phyloP scores from a whole-genome alignment of 805 yeast species.

The Starmerella ratchasimensis region DNA sequence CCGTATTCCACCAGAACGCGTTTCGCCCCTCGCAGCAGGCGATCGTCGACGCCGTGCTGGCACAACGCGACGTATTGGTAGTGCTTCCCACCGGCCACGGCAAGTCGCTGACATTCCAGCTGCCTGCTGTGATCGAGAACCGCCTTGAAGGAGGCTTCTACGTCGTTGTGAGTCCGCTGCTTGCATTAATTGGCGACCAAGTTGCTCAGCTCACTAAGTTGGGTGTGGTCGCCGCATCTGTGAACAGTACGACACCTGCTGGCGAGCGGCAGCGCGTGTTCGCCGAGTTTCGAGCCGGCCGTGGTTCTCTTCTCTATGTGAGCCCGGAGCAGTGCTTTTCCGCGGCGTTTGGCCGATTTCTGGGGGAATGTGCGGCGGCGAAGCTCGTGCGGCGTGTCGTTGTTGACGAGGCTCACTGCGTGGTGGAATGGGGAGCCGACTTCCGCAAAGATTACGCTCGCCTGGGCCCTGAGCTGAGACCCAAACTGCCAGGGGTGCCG shows the following conservation, averaged over 20 bases:
- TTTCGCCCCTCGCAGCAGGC: slow-evolving; percentile 22
- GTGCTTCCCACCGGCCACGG: slow-evolving; percentile 99
- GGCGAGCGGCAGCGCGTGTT: slow-evolving; percentile 46
- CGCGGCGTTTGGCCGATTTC: slow-evolving; percentile 47
- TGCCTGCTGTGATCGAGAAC: slow-evolving; percentile 64
- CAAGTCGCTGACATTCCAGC: slow-evolving; percentile 84
- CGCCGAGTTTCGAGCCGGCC: slow-evolving; percentile 46
- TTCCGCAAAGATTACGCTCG: slow-evolving; percentile 90
- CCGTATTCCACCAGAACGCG: slow-evolving; percentile 8
- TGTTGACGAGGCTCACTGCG: slow-evolving; percentile 96
- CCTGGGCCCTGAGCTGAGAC: slow-evolving; percentile 49
- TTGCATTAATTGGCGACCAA: slow-evolving; percentile 94
- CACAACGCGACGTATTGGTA: slow-evolving; percentile 76
- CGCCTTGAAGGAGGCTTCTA: slow-evolving; percentile 40
- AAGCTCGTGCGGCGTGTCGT: slow-evolving; percentile 65
- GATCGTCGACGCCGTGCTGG: slow-evolving; percentile 19
- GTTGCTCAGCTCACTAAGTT: slow-evolving; percentile 57
- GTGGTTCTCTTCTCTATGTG: slow-evolving; percentile 66
- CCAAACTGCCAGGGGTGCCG: slow-evolving; percentile 46
- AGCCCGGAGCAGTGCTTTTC: slow-evolving; percentile 59
- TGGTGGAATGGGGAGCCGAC: slow-evolving; percentile 97
- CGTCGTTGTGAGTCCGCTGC: slow-evolving; percentile 80
- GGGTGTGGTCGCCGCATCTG: slow-evolving; percentile 67
- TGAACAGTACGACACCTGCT: slow-evolving; percentile 59
- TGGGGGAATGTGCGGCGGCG: slow-evolving; percentile 37